Base-by-base conservation (phyloP, 1,284 basidiomycete species). In the Schizophyllum commune region DNA sequence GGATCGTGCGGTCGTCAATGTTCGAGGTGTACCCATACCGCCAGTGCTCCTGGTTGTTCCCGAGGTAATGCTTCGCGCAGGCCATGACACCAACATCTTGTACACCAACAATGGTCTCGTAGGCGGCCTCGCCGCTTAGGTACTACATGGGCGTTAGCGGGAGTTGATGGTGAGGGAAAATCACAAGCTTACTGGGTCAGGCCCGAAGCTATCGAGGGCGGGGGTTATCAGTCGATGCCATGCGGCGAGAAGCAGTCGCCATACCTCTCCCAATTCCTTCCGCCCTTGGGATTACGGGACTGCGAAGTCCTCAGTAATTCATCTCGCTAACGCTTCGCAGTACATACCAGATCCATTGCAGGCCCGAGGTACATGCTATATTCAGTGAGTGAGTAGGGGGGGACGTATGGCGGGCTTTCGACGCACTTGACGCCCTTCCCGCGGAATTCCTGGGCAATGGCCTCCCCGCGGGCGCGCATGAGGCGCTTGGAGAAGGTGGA, bases 381-480 rank as follows among this genome's bases (percentile, higher is more conserved):
- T 39, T 5, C 27, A 61, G 17, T 32, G 53, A 6, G 9, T 27
- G 20, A 21, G 7, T 27, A 17, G 32, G 17, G 52, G 17, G 52
- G 52, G 20, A 52, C 39, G 55, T 11, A 47, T 21, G 8, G 22
- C 56, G 32, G 34, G 19, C 2, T 20, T 33, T 59, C 11, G 7
- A 68, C 77, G 66, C 58, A 79, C 78, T 94, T 81, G 54, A 85
- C 81, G 27, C 92, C 92, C 72, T 93, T 92, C 27, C 79, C 83
- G 55, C 82, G 77, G 71, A 85, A 86, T 73, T 94, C 91, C 58
- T 84, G 75, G 3, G 86, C 92, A 64, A 94, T 75, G 0, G 89
- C 90, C 3, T 79, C 72, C 4, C 88, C 92, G 61, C 91, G 80
- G 20, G 77, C 79, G 32, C 73, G 79, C 70, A 81, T 85, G 70